Evolutionary conservation across 2,329 filamentous ascomycete species (phyloP).

Genomic region (Phaeosphaeria sp.): DNA sequence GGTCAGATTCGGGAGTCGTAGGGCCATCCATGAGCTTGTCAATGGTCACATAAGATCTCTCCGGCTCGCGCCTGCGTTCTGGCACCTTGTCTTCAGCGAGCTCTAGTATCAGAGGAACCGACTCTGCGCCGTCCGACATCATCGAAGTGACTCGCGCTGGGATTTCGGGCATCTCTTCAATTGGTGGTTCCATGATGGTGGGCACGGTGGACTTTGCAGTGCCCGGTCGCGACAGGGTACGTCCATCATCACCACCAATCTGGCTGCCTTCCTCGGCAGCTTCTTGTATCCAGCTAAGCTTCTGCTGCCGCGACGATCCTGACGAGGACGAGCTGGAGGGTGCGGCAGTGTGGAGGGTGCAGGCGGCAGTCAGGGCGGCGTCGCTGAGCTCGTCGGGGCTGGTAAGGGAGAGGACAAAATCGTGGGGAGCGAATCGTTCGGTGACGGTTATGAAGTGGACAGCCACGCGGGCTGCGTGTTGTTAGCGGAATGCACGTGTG

Average conservation of each 20-base stretch:
- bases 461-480: conserved; percentile 74
- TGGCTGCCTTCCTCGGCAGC: conserved; percentile 76
- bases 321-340: conserved; percentile 85
- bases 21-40: conserved; percentile 30
- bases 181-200: conserved; percentile 30
- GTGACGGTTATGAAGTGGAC: conserved; percentile 69
- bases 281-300: conserved; percentile 92
- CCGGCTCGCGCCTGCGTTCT: conserved; percentile 13
- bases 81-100: neutral
- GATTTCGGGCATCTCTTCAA: conserved; percentile 12
- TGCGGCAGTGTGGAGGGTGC: conserved; percentile 86
- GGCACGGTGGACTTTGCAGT: conserved; percentile 31
- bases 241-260: conserved; percentile 21
- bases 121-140: conserved; percentile 18
- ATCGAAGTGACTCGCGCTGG: conserved; percentile 11
- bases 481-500: conserved; percentile 19
- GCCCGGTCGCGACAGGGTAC: conserved; percentile 21
- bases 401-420: conserved; percentile 80
- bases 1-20: conserved; percentile 22
- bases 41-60: conserved; percentile 30
- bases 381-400: conserved; percentile 82
- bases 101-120: conserved; percentile 23
- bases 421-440: conserved; percentile 80
- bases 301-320: conserved; percentile 74
- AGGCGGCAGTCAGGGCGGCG: conserved; percentile 83